Percentiles rank a stretch among this genome's conserved stretches.
phyloP scores from a whole-genome alignment of 805 yeast genomes.

The Candida odintsovae region DNA sequence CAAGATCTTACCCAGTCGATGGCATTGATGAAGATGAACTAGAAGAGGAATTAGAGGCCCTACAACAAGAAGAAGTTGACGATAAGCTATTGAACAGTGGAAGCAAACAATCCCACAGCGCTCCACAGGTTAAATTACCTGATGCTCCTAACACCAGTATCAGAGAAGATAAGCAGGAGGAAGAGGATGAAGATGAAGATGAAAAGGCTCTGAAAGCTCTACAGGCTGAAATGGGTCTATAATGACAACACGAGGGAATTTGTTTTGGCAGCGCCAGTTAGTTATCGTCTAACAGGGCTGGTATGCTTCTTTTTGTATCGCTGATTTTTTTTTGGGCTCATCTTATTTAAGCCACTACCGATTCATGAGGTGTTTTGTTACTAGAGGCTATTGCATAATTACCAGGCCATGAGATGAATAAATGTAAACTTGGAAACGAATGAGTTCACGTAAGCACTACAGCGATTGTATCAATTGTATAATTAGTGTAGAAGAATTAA shows the following conservation, averaged over 20 bases:
- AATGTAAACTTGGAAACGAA: neutral
- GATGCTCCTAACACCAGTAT: conserved; percentile 37
- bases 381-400: neutral
- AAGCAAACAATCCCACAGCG: neutral
- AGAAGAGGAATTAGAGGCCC: conserved; percentile 10
- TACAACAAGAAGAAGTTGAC: conserved; percentile 22
- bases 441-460: neutral
- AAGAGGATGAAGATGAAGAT: conserved; percentile 66
- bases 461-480: neutral
- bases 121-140: conserved; percentile 33
- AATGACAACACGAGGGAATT: conserved; percentile 10
- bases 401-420: neutral
- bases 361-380: neutral
- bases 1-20: conserved; percentile 85
- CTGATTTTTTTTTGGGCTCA: neutral
- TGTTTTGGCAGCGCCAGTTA: neutral
- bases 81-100: conserved; percentile 46
- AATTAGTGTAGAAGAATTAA: conserved; percentile 20
- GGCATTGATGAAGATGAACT: conserved; percentile 34
- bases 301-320: neutral
- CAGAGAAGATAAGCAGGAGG: conserved; percentile 19
- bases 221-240: conserved; percentile 85
- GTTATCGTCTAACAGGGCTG: neutral
- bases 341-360: neutral
- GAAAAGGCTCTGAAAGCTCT: conserved; percentile 74